Conservation (phyloP, 352 stramenopile genomes). For the Pseudoperonospora humuli region DNA sequence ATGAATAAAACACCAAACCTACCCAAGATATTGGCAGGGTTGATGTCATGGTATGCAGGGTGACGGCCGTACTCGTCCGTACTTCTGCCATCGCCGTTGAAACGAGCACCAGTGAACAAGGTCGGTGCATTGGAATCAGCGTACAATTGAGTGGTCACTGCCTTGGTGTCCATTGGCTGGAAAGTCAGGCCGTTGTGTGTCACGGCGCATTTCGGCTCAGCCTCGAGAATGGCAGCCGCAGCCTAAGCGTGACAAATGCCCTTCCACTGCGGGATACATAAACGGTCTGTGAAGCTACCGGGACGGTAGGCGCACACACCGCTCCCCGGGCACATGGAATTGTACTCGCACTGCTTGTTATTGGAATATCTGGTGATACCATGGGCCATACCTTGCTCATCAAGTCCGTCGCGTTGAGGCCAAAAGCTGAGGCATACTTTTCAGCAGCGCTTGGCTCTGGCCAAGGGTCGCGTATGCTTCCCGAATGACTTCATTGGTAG, state of each 20-base stretch:
- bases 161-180: constrained; percentile 41
- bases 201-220: constrained; percentile 35
- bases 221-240: constrained; percentile 30
- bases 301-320: background rate
- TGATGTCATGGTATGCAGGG: constrained; percentile 35
- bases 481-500: constrained; percentile 8
- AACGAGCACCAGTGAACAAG: constrained; percentile 37
- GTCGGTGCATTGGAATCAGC: constrained; percentile 21
- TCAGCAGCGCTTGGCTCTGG: constrained; percentile 31
- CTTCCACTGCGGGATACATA: constrained; percentile 37
- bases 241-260: constrained; percentile 49
- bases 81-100: constrained; percentile 13
- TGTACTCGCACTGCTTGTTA: no score
- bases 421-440: constrained; percentile 49
- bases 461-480: constrained; percentile 30
- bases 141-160: constrained; percentile 33
- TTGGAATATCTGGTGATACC: constrained; percentile 18
- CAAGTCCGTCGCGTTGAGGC: constrained; percentile 23
- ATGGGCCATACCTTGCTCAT: constrained; percentile 30
- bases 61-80: constrained; percentile 42
- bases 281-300: background rate
- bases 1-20: constrained; percentile 33
- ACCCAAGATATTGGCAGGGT: constrained; percentile 44
- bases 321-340: background rate
- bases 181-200: constrained; percentile 41